Evolutionary conservation across 2,329 filamentous ascomycete species (phyloP).

Genomic region (Neonectria faginata): DNA sequence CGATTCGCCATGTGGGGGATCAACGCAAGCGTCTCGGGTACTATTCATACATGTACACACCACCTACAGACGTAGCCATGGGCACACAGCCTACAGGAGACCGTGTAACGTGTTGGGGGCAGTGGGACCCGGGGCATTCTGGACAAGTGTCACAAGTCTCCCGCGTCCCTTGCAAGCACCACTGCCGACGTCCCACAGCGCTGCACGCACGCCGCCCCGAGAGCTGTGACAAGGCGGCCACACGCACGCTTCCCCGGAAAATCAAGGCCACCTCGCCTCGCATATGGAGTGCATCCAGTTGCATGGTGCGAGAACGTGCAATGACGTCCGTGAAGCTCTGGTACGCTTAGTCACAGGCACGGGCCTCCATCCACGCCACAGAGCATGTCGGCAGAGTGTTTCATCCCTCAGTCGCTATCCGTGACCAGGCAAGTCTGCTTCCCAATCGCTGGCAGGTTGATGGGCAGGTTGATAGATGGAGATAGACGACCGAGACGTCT

Average conservation of each 20-base stretch:
- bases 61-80: not conserved
- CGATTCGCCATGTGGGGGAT: conserved; percentile 43
- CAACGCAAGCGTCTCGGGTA: conserved; percentile 28
- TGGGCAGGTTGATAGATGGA: not conserved
- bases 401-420: conserved; percentile 10
- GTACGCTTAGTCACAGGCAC: conserved; percentile 32
- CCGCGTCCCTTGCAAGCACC: conserved; percentile 26
- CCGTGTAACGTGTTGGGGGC: conserved; percentile 21
- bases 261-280: conserved; percentile 40
- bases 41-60: not conserved
- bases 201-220: conserved; percentile 36
- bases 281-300: conserved; percentile 42
- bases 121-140: conserved; percentile 34
- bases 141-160: conserved; percentile 24
- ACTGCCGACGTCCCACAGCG: conserved; percentile 38
- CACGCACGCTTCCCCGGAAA: conserved; percentile 44
- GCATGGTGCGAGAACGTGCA: conserved; percentile 35
- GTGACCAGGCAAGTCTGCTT: not conserved
- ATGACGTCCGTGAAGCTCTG: conserved; percentile 39
- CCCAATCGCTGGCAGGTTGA: not conserved
- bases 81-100: conserved; percentile 20
- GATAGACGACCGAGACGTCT: not conserved
- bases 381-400: not conserved
- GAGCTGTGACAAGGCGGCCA: conserved; percentile 35
- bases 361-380: conserved; percentile 3